These are phyloP conservation scores for Casuarina equisetifolia DNA, from an alignment of 306 rosid species.

Conservation along the genomic window DNA sequence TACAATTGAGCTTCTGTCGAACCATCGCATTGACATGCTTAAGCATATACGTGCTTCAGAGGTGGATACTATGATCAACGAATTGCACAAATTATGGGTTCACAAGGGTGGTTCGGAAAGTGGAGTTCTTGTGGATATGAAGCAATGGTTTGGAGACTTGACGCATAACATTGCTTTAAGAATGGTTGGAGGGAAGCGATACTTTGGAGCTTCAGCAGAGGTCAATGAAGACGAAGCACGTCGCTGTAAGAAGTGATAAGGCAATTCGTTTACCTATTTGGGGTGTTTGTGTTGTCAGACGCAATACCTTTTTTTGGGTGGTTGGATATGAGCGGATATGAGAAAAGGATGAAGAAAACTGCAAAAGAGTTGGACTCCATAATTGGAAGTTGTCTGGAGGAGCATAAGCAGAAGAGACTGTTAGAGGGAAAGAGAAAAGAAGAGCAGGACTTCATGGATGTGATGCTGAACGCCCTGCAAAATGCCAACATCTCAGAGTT, in stretches of 20 bases:
- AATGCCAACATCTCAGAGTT: constrained; percentile 21
- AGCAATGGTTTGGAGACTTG: constrained; percentile 16
- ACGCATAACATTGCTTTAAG: constrained; percentile 34
- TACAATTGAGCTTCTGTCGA: too few relatives aligned
- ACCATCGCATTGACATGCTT: too few relatives aligned
- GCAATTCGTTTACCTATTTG: constrained; percentile 14
- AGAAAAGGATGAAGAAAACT: constrained; percentile 28
- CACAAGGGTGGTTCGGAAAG: too few relatives aligned
- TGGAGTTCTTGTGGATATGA: too few relatives aligned
- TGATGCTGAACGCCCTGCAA: constrained; percentile 34
- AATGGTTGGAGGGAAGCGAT: constrained; percentile 45
- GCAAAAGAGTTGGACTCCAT: constrained; percentile 21
- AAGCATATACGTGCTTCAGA: too few relatives aligned
- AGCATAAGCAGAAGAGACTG: constrained; percentile 25
- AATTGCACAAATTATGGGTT: too few relatives aligned
- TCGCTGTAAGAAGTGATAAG: constrained; percentile 8
- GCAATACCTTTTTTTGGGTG: constrained; percentile 25
- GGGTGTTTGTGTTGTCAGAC: constrained; percentile 24
- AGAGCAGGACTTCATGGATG: constrained; percentile 32
- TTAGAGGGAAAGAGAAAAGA: background rate
- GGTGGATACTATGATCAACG: too few relatives aligned
- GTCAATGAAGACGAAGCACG: constrained; percentile 12
- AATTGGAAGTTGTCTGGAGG: constrained; percentile 27
- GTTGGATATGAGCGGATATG: constrained; percentile 25
- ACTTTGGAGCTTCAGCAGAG: constrained; percentile 10